Base-by-base conservation (phyloP, 2,329 filamentous ascomycete species). In the Cryphonectria japonica region DNA sequence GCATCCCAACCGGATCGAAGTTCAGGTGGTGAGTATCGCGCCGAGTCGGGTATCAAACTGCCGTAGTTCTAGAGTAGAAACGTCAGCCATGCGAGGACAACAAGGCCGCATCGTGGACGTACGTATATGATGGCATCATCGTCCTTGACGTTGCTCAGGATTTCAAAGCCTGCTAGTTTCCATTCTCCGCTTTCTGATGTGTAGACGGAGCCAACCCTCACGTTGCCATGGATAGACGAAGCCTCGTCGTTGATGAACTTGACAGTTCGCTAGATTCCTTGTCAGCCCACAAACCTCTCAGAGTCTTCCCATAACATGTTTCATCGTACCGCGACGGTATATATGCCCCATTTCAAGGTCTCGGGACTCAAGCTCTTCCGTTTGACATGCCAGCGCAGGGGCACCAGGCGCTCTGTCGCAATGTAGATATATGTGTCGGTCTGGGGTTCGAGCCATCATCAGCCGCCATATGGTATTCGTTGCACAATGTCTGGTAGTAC, bases 241-340 rank as follows among this genome's bases (percentile, higher is more conserved):
- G 95, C 96, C 75, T 99, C 96, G 64, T 93, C 91, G 78, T 99
- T 99, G 80, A 99, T 93, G 78, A 99, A 99, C 77, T 96, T 97
- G 75, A 98, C 82, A 0, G 96, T 98, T 79, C 94, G 93, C 90
- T 95, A 74, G 52, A 2, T 34, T 16, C 14, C 13, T 13, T 14
- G 62, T 73, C 29, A 73, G 62, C 66, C 67, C 39, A 26, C 19
- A 54, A 54, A 43, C 32, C 39, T 14, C 14, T 2, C 19, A n/a
- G 34, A 34, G 5, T 43, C 0, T n/a, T 16, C 6, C 19, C n/a
- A 50, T 34, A 7, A 19, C 34, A 52, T 37, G 61, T 22, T 32
- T 29, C 11, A 59, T 72, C 85, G 61, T 86, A 94, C 92, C 75
- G 96, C 94, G 74, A 98, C 85, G 76, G 90, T 93, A 80, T 94